Conservation (phyloP, 768 basidiomycete species). For the Termitomyces sp. region DNA sequence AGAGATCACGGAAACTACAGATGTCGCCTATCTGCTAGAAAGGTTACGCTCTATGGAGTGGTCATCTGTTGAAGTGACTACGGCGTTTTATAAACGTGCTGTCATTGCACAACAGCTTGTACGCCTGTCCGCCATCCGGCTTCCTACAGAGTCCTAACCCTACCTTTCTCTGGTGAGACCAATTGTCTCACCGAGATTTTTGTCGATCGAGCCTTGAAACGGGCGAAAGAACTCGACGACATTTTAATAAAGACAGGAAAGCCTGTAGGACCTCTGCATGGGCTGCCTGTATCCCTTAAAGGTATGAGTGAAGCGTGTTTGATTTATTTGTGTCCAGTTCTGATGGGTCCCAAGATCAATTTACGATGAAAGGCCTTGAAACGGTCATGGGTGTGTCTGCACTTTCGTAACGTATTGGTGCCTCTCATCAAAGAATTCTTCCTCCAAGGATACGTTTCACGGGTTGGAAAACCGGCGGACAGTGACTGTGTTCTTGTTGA, state of each 20-base stretch:
- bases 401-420: background rate
- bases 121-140: constrained; percentile 10
- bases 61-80: constrained; percentile 53
- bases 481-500: constrained; percentile 47
- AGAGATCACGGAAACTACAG: constrained; percentile 50
- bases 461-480: constrained; percentile 42
- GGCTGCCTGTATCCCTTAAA: constrained; percentile 40
- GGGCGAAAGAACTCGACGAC: constrained; percentile 45
- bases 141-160: background rate
- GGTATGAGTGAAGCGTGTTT: constrained; percentile 11
- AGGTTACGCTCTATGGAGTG: constrained; percentile 42
- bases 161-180: constrained; percentile 19
- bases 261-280: constrained; percentile 45
- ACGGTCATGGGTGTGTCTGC: constrained; percentile 27
- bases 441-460: constrained; percentile 42
- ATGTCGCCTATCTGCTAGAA: constrained; percentile 34
- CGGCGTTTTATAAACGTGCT: constrained; percentile 61
- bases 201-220: constrained; percentile 40
- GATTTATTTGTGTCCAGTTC: background rate
- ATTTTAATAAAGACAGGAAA: constrained; percentile 38
- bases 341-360: constrained; percentile 33
- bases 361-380: constrained; percentile 56
- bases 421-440: background rate
- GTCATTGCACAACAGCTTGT: constrained; percentile 65
- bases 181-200: constrained; percentile 58